Conservation (phyloP, 2,329 filamentous ascomycete species). For the Periconia macrospinosa region DNA sequence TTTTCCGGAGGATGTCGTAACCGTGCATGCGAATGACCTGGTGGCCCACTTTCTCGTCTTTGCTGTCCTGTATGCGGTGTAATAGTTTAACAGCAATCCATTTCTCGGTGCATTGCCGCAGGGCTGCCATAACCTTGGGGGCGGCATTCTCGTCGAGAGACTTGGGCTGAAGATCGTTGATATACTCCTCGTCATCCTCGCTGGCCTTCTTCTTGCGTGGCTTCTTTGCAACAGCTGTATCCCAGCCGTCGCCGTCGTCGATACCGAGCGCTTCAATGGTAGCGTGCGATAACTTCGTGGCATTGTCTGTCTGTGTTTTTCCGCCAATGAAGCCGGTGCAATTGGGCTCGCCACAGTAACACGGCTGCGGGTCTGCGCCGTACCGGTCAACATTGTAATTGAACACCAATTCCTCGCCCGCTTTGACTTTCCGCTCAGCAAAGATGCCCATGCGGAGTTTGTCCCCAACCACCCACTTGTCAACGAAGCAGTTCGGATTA, state of each 20-base stretch:
- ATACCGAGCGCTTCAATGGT: slow-evolving; percentile 96
- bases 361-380: slow-evolving; percentile 92
- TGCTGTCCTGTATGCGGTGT: slow-evolving; percentile 80
- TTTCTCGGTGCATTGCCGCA: slow-evolving; percentile 98
- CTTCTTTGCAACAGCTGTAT: slow-evolving; percentile 85
- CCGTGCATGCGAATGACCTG: slow-evolving; percentile 95
- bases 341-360: slow-evolving; percentile 92
- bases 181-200: slow-evolving; percentile 94
- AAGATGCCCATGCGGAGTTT: slow-evolving; percentile 99
- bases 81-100: slow-evolving; percentile 98
- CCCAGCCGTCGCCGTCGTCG: slow-evolving; percentile 89
- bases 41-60: slow-evolving; percentile 84
- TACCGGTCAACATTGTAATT: slow-evolving; percentile 99
- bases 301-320: slow-evolving; percentile 94
- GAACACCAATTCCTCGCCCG: slow-evolving; percentile 94
- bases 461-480: slow-evolving; percentile 98
- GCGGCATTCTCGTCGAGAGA: slow-evolving; percentile 80
- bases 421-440: slow-evolving; percentile 78
- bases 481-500: slow-evolving; percentile 97
- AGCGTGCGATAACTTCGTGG: slow-evolving; percentile 84
- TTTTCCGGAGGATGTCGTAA: slow-evolving; percentile 90
- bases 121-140: slow-evolving; percentile 91
- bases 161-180: slow-evolving; percentile 82
- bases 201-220: slow-evolving; percentile 88
- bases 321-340: slow-evolving; percentile 97